Evolutionary conservation across 306 rosid genomes (phyloP).

Genomic region (Inga laurina): DNA sequence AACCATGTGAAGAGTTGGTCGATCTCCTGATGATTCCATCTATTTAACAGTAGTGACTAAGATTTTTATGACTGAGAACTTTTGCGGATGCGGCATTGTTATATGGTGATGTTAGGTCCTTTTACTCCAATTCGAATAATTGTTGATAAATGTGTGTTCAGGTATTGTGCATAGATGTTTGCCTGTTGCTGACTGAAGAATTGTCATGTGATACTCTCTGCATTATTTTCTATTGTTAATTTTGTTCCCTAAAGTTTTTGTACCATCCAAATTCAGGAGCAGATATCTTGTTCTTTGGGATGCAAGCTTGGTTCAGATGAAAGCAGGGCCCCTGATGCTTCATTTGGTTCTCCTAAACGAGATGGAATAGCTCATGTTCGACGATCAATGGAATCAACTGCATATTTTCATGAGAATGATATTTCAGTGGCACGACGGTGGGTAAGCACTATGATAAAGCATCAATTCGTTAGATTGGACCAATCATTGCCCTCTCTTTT

Average conservation of each 20-base stretch:
- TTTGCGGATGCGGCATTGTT: neutral
- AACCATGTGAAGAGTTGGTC: neutral
- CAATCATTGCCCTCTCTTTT: neutral
- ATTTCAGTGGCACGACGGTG: constrained; percentile 92
- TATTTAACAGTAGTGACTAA: neutral
- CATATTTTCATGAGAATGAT: constrained; percentile 72
- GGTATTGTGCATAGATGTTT: neutral
- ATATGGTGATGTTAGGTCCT: neutral
- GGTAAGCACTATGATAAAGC: constrained; percentile 81
- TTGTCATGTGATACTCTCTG: neutral
- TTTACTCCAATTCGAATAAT: neutral
- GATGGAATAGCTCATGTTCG: constrained; percentile 61
- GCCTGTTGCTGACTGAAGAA: neutral
- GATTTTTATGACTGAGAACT: neutral
- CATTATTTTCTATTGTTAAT: neutral
- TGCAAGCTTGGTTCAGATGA: constrained; percentile 64
- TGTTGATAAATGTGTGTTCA: neutral
- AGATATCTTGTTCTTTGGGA: constrained; percentile 73
- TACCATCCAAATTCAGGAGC: constrained; percentile 52
- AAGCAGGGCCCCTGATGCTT: constrained; percentile 60
- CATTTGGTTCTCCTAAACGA: constrained; percentile 55
- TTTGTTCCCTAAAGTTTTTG: constrained; percentile 8
- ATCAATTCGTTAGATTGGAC: constrained; percentile 37
- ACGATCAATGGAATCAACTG: constrained; percentile 91
- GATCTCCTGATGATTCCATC: neutral